phyloP scores from a whole-genome alignment of 352 stramenopile genomes.

The Phytophthora tubulina region DNA sequence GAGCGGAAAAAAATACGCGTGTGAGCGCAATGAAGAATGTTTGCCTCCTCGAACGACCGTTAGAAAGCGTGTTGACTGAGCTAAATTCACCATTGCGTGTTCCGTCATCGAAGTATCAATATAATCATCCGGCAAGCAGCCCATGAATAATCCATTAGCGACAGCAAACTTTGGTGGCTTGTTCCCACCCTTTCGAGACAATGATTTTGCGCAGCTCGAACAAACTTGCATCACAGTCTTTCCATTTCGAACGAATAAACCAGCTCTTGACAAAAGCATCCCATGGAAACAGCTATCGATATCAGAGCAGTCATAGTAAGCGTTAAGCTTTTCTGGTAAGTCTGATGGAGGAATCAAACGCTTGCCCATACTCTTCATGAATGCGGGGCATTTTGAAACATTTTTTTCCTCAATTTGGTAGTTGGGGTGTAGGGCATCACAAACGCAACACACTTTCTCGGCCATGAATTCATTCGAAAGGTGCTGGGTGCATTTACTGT shows the following conservation, averaged over 20 bases:
- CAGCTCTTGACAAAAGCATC: neutral
- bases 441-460: constrained; percentile 3
- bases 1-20: constrained; percentile 7
- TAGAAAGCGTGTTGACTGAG: constrained; percentile 1
- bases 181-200: neutral
- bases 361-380: neutral
- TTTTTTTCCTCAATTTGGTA: neutral
- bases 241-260: neutral
- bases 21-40: neutral
- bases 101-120: constrained; percentile 1
- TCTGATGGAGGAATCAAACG: neutral
- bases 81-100: constrained; percentile 12
- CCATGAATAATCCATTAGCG: constrained; percentile 7
- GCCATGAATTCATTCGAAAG: neutral
- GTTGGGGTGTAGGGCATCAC: neutral
- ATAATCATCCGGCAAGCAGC: neutral
- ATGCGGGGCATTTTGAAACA: neutral
- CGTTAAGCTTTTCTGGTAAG: neutral
- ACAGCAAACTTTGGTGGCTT: constrained; percentile 11
- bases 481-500: neutral
- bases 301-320: constrained; percentile 1
- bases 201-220: neutral
- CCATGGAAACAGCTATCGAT: neutral
- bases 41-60: constrained; percentile 9
- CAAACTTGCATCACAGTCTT: neutral